Evolutionary conservation across 352 stramenopile genomes (phyloP), one percentile per base, ranked within the genome.

Genomic region (Phytophthora idaei): DNA sequence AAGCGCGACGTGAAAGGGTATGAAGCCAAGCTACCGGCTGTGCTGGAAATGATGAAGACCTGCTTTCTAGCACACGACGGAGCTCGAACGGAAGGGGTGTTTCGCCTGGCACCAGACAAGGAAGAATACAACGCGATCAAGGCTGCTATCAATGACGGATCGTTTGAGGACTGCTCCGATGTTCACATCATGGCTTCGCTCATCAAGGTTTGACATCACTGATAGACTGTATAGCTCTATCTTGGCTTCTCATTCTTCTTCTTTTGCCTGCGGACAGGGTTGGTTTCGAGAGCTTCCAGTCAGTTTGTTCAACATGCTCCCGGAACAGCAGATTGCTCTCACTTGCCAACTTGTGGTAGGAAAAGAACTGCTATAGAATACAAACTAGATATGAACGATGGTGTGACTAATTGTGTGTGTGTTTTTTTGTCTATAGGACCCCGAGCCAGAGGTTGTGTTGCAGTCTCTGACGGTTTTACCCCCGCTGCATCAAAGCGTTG

Each of bases 231-330:
- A 7, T 37, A 12, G 25, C 29, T 31, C 15, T 10, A 17, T 32
- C 1, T 45, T 57, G 21, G 6, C 37, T 15, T 64, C 31, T 59
- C 31, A 32, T 25, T 67, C 12, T 54, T 57, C n/a, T 46, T 32
- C 51, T 46, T 2, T 12, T 45, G 21, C 21, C 21, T 21, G 3
- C 36, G 1, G 12, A 6, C 53, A 91, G 83, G 77, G 89, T 27
- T 96, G 82, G 76, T 95, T 95, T 57, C 78, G 88, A 17, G 87
- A 96, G n/a, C 74, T 96, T 0, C 81, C 85, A 12, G 69, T 78
- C 27, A 88, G 82, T 36, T 21, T 96, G 8, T 87, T 94, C 57
- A 90, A 90, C 57, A 74, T 65, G 27, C 67, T 95, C 29, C 76
- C 80, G 0, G 77, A 92, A n/a, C 77, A 82, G 47, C 58, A 77